phyloP scores from a whole-genome alignment of 2,329 filamentous ascomycete species.

The Cercospora sesami region DNA sequence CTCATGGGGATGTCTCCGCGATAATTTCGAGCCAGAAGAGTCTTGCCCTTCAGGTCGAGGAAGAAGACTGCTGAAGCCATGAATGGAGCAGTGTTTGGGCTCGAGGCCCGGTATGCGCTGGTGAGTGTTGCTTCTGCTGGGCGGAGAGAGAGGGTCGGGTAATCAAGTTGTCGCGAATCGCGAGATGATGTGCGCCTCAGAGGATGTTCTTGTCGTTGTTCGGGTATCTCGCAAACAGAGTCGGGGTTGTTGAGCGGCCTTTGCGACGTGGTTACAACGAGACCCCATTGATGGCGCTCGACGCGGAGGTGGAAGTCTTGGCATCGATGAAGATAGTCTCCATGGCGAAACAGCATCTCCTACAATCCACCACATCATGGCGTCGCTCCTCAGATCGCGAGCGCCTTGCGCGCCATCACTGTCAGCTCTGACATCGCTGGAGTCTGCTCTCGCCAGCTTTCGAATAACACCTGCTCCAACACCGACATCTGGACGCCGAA shows the following conservation, averaged over 20 bases:
- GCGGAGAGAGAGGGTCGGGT: not conserved
- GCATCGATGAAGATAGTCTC: not conserved
- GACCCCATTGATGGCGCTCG: slow-evolving; percentile 2
- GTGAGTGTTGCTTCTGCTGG: not conserved
- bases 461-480: slow-evolving; percentile 30
- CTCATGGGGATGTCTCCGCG: slow-evolving; percentile 99
- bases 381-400: slow-evolving; percentile 16
- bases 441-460: slow-evolving; percentile 36
- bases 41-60: slow-evolving; percentile 99
- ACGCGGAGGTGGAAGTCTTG: slow-evolving; percentile 10
- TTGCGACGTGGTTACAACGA: slow-evolving; percentile 3
- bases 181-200: not conserved
- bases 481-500: slow-evolving; percentile 39
- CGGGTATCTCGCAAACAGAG: not conserved
- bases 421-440: slow-evolving; percentile 32
- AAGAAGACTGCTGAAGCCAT: slow-evolving; percentile 99
- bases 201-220: not conserved
- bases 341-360: not conserved
- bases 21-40: slow-evolving; percentile 97
- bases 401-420: slow-evolving; percentile 32
- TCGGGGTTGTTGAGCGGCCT: slow-evolving; percentile 8
- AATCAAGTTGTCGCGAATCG: not conserved
- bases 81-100: slow-evolving; percentile 36
- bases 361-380: slow-evolving; percentile 2
- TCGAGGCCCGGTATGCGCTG: slow-evolving; percentile 7